phyloP scores from a whole-genome alignment of 176 grass and related monocot genomes.

The Aegilops tauschii region DNA sequence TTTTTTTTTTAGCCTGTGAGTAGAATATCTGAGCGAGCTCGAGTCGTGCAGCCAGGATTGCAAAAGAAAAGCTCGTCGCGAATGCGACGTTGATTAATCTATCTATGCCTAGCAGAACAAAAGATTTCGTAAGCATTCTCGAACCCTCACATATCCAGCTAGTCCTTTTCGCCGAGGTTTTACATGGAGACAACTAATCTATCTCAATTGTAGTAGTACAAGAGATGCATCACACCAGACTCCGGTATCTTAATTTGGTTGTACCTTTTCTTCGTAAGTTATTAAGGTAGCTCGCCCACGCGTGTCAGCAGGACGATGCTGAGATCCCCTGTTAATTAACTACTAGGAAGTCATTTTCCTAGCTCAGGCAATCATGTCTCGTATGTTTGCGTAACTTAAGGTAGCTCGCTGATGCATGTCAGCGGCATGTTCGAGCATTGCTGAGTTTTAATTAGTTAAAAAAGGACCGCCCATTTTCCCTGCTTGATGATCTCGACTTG shows the following conservation, averaged over 20 bases:
- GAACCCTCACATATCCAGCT: neutral
- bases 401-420: neutral
- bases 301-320: neutral
- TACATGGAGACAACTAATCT: neutral
- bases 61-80: no score
- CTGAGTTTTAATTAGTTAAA: neutral
- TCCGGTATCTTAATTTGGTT: neutral
- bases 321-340: neutral
- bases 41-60: no score
- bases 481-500: neutral
- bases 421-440: neutral
- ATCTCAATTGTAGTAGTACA: neutral
- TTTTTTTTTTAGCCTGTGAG: no score
- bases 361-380: neutral
- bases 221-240: neutral
- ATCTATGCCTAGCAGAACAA: neutral
- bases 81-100: no score
- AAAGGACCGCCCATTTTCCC: conserved; percentile 6
- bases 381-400: neutral
- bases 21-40: no score
- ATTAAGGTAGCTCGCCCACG: neutral
- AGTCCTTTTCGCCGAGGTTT: conserved; percentile 35
- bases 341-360: no score
- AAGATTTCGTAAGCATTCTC: neutral
- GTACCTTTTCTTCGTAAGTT: neutral